These are phyloP conservation scores for Umbelopsis vinacea DNA, from an alignment of 192 early-diverging fungal genomes.

Conservation along the genomic window DNA sequence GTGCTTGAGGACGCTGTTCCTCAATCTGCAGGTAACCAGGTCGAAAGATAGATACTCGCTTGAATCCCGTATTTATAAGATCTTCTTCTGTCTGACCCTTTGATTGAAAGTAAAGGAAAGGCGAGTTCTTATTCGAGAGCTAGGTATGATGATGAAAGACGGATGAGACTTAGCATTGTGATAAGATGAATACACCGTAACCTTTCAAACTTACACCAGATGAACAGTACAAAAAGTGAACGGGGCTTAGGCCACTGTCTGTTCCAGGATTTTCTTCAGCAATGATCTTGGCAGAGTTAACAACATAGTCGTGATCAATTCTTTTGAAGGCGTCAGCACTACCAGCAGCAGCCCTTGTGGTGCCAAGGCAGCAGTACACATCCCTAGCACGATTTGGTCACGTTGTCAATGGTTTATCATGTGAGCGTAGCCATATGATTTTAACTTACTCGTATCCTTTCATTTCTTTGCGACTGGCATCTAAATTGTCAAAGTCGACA, in stretches of 20 bases:
- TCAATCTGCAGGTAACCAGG: constrained; percentile 57
- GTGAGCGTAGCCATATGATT: neutral
- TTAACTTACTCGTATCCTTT: constrained; percentile 51
- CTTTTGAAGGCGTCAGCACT: constrained; percentile 67
- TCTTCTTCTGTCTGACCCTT: constrained; percentile 81
- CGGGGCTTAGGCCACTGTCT: constrained; percentile 30
- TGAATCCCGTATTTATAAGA: constrained; percentile 64
- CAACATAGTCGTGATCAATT: constrained; percentile 80
- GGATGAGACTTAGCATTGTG: too few species aligned
- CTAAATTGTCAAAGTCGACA: constrained; percentile 77
- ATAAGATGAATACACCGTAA: too few species aligned
- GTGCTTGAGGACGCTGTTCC: constrained; percentile 38
- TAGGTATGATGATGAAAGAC: neutral
- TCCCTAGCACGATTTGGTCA: constrained; percentile 47
- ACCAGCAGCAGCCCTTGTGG: constrained; percentile 70
- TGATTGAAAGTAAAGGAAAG: constrained; percentile 70
- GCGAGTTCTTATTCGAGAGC: constrained; percentile 61
- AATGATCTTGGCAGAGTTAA: constrained; percentile 66
- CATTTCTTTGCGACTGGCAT: constrained; percentile 42
- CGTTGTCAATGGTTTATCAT: constrained; percentile 27
- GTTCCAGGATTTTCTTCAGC: constrained; percentile 50
- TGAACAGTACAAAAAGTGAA: constrained; percentile 61
- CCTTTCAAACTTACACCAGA: constrained; percentile 35
- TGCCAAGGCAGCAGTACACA: constrained; percentile 76
- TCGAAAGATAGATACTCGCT: constrained; percentile 65